phyloP scores from a whole-genome alignment of 345 rosid genomes.

The Capsella bursapastoris region DNA sequence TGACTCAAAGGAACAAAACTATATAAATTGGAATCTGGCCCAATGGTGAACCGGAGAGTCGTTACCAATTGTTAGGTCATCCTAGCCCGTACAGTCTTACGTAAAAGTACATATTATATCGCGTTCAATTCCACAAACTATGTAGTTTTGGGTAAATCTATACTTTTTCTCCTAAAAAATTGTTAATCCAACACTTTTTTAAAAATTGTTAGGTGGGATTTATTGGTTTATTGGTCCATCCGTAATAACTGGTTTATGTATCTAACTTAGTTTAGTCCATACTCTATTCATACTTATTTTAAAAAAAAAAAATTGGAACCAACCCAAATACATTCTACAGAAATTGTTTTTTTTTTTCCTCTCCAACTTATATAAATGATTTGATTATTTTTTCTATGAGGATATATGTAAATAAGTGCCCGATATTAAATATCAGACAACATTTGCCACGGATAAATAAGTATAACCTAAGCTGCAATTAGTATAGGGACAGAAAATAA shows the following conservation, averaged over 20 bases:
- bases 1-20: conserved; percentile 6
- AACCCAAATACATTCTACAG: neutral
- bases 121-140: too few species aligned
- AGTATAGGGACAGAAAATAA: too few species aligned
- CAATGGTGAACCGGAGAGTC: conserved; percentile 34
- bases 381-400: neutral
- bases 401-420: neutral
- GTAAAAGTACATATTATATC: conserved; percentile 9
- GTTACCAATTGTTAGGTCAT: neutral
- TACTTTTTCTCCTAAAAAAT: too few species aligned
- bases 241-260: too few species aligned
- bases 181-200: too few species aligned
- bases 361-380: too few species aligned
- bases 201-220: neutral
- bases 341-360: neutral
- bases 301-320: neutral
- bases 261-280: neutral
- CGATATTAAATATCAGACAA: too few species aligned
- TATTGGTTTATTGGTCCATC: too few species aligned
- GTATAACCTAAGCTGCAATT: neutral
- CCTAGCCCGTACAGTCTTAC: conserved; percentile 16
- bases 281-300: neutral
- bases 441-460: too few species aligned
- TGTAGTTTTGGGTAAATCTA: too few species aligned
- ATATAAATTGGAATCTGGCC: conserved; percentile 2